Evolutionary conservation across 768 basidiomycete genomes (phyloP), one percentile per base, ranked within the genome.

Genomic region (Termitomyces sp.): DNA sequence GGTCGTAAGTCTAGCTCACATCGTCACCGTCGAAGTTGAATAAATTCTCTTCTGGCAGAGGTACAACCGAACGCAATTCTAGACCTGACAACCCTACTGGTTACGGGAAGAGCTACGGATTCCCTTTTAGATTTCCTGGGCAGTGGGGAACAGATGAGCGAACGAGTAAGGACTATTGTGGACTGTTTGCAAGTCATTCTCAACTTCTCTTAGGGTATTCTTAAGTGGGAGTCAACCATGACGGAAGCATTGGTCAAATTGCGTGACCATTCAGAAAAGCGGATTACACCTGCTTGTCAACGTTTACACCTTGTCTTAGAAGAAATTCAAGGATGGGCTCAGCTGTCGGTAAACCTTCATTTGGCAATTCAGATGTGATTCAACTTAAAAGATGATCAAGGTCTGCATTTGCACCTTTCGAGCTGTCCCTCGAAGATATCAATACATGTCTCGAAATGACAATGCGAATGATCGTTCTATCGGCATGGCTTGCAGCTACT

Each of bases 171-270:
- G n/a, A 32, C 12, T 12, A 28, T 30, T 20, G 28, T 43, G n/a
- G 28, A 54, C 75, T 52, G 9, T 50, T 32, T 65, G n/a, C 66
- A 72, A 57, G 73, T 58, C 44, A 47, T 62, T 36, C 43, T 26
- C 32, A 57, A 23, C 6, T 30, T 40, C 36, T 68, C 61, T 52
- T 63, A 93, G 91, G 84, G 85, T 50, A 78, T 93, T 57, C 85
- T 87, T 68, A 91, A 91, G 69, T 94, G 91, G 91, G 91, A 93
- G 68, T 76, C 82, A 1, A 84, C 84, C 4, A 81, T 92, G 64
- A 77, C 78, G 10, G 89, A 92, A 61, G 83, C 89, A 16, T 71
- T 94, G 53, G 75, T 79, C 35, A 89, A 85, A 68, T 73, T 93
- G 57, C 88, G 90, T 55, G 88, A 93, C 69, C 84, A 79, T 66